Base-by-base conservation (phyloP, 2,329 filamentous ascomycete species). In the Alternaria tenuissima region DNA sequence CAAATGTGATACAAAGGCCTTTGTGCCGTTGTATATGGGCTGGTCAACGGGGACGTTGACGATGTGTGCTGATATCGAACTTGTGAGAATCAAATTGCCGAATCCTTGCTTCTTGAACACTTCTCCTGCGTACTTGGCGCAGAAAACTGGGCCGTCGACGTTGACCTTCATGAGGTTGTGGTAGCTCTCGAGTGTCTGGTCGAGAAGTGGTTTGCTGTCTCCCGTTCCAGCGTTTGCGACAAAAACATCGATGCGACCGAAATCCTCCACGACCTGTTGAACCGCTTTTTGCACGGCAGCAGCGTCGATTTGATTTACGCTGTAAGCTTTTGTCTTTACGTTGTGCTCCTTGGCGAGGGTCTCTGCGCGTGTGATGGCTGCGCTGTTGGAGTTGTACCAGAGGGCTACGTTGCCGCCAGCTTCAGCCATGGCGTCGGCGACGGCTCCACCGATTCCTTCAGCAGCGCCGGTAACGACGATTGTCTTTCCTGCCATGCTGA, bases 21-120 rank as follows among this genome's bases (percentile, higher is more conserved):
- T 90, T 60, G 87, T 68, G 28, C 69, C 74, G 57, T 78, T 77
- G 65, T 76, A 77, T 9, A 75, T 75, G 1, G 71, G 68, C 55
- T 90, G 88, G 73, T 89, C 87, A 67, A 89, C 86, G 4, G 88
- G 91, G 79, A 90, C 93, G 84, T 94, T 94, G 83, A 93, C 91
- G 65, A 94, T 88, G 77, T 87, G 87, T 58, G 90, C 91, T 36
- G 88, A 91, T 88, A 94, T 90, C 55, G 81, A 85, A 3, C 87
- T 83, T 2, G 88, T 90, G 70, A 89, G 87, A 76, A 90, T 85
- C 68, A 90, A 82, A 63, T 83, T 86, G 30, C 88, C 88, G 14
- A 76, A 80, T 3, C 79, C 79, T 49, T 82, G 80, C 26, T 69
- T 66, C 60, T 80, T 79, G 75, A 81, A 82, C 1, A 80, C 69